Percentiles rank a stretch among this genome's conserved stretches.
Conservation (phyloP, 495 filamentous ascomycete genomes). For the Neurospora africana region DNA sequence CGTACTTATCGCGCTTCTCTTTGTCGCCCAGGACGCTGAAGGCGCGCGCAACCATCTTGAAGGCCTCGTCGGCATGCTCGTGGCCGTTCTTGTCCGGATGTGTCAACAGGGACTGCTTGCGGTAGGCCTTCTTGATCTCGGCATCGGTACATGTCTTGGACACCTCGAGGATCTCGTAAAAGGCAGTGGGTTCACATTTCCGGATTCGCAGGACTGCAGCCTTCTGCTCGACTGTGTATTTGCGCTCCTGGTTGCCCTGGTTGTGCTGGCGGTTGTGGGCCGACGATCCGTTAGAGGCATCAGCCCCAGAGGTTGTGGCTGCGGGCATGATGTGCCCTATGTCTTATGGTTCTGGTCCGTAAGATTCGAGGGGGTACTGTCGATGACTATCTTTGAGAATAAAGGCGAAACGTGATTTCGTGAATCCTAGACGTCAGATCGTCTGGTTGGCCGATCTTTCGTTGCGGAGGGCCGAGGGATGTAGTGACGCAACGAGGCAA, state of each 20-base stretch:
- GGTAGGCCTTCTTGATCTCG: constrained; percentile 92
- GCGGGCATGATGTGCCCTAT: constrained; percentile 51
- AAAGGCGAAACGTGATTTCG: neutral
- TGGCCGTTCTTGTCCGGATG: constrained; percentile 99
- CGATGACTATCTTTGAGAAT: neutral
- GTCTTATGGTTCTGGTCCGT: neutral
- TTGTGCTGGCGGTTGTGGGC: constrained; percentile 76
- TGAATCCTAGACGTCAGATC: neutral
- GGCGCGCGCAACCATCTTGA: constrained; percentile 92
- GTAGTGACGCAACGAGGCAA: neutral
- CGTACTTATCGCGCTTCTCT: constrained; percentile 81
- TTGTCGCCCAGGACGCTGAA: constrained; percentile 89
- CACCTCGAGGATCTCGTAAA: constrained; percentile 76
- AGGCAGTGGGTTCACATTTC: constrained; percentile 71
- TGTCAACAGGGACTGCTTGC: constrained; percentile 76
- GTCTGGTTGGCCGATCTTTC: neutral
- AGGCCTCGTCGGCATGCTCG: constrained; percentile 91
- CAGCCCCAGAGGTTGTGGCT: constrained; percentile 63
- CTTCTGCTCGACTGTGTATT: constrained; percentile 83
- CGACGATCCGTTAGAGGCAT: constrained; percentile 47
- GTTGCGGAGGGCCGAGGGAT: neutral
- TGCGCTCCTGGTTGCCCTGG: constrained; percentile 84
- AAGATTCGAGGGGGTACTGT: neutral
- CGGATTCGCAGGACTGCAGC: constrained; percentile 79
- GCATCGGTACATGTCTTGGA: constrained; percentile 54